Evolutionary conservation across 192 early-diverging fungal genomes (phyloP).

Genomic region (Dimargaris xerosporica): DNA sequence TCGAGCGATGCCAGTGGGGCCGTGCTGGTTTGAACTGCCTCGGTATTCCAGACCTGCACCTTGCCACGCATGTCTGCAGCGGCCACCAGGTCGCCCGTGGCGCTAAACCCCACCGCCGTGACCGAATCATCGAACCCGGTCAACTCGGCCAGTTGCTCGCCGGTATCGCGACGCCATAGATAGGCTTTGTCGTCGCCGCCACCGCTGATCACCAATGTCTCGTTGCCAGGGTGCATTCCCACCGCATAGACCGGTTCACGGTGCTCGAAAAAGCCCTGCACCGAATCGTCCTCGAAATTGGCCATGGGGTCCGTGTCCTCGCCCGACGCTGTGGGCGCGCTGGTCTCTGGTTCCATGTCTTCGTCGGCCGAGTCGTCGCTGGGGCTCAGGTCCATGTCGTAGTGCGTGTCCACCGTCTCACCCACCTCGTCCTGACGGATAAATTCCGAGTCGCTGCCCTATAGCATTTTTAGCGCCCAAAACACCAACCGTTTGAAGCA

Average conservation of each 20-base stretch:
- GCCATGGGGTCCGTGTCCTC: constrained; percentile 15
- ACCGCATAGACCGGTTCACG: constrained; percentile 80
- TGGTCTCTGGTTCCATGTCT: no score
- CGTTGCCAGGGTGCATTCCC: constrained; percentile 58
- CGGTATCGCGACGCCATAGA: constrained; percentile 74
- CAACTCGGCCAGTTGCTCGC: constrained; percentile 49
- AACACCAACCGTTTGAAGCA: no score
- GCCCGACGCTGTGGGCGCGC: no score
- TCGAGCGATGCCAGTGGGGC: constrained; percentile 54
- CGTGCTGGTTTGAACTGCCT: constrained; percentile 23
- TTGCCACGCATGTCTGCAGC: constrained; percentile 95
- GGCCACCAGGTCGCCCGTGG: constrained; percentile 70
- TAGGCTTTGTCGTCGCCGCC: constrained; percentile 89
- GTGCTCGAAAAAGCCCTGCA: constrained; percentile 83
- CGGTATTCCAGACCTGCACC: constrained; percentile 51
- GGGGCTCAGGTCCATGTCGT: no score
- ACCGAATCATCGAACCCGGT: constrained; percentile 81
- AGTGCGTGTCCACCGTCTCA: no score
- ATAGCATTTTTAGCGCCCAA: no score
- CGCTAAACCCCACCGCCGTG: constrained; percentile 61
- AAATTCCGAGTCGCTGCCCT: no score
- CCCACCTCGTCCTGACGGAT: no score
- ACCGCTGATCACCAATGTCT: constrained; percentile 55
- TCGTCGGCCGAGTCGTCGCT: no score
- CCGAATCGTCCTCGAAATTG: constrained; percentile 66